These are phyloP conservation scores for Pinus tabuliformis DNA, from an alignment of 75 land plant genomes.

Conservation along the genomic window DNA sequence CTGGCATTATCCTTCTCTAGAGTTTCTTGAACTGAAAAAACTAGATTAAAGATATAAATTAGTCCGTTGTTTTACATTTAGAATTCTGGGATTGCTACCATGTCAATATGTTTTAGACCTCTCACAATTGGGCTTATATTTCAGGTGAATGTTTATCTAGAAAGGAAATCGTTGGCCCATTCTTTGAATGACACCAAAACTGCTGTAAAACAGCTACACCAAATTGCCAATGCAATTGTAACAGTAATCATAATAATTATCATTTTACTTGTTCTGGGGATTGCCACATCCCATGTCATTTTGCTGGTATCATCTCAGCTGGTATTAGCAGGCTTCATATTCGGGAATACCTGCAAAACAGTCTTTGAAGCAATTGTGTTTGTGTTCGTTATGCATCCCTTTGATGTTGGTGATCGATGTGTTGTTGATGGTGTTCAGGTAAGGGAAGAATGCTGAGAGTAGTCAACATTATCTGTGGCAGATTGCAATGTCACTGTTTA, in stretches of 20 bases:
- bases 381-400: slow-evolving; percentile 68
- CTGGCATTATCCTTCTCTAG: too few species aligned
- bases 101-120: background rate
- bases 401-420: slow-evolving; percentile 76
- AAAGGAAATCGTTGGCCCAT: slow-evolving; percentile 44
- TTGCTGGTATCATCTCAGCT: slow-evolving; percentile 56
- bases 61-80: too few species aligned
- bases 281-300: slow-evolving; percentile 50
- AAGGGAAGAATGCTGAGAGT: background rate
- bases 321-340: slow-evolving; percentile 52
- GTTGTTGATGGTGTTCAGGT: slow-evolving; percentile 72
- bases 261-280: slow-evolving; percentile 47
- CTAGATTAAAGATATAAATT: too few species aligned
- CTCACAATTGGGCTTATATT: background rate
- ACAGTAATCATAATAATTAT: slow-evolving; percentile 32
- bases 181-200: slow-evolving; percentile 69
- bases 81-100: background rate
- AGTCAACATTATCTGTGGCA: too few species aligned
- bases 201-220: slow-evolving; percentile 62
- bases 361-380: slow-evolving; percentile 68
- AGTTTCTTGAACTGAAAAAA: too few species aligned
- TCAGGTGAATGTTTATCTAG: slow-evolving; percentile 53
- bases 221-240: slow-evolving; percentile 25
- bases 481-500: background rate
- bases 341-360: slow-evolving; percentile 55